Percentiles rank a stretch among this genome's conserved stretches.
phyloP scores from a whole-genome alignment of 2,329 filamentous ascomycete genomes.

The Cladosporium cucumerinum region DNA sequence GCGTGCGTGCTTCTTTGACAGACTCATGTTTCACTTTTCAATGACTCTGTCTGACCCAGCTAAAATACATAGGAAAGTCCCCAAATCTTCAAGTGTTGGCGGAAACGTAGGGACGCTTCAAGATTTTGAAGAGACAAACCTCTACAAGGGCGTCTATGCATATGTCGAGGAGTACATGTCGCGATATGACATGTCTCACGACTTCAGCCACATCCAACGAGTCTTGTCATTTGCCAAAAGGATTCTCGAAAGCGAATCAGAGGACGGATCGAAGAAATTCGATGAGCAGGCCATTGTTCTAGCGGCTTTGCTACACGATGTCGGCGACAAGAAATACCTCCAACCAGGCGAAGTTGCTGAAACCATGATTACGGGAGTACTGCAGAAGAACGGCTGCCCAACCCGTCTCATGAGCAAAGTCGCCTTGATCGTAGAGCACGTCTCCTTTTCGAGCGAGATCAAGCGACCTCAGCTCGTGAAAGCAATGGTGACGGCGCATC shows the following conservation, averaged over 20 bases:
- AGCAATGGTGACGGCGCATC: slow-evolving; percentile 61
- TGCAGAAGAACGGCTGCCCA: slow-evolving; percentile 56
- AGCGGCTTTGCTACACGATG: slow-evolving; percentile 69
- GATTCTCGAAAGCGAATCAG: slow-evolving; percentile 50
- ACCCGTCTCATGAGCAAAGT: slow-evolving; percentile 61
- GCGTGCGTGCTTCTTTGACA: slow-evolving; percentile 5
- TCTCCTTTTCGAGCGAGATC: slow-evolving; percentile 74
- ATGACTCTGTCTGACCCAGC: background rate
- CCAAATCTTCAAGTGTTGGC: background rate
- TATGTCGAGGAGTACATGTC: slow-evolving; percentile 72
- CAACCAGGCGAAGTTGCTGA: slow-evolving; percentile 49
- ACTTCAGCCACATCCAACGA: slow-evolving; percentile 78
- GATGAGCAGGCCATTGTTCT: slow-evolving; percentile 31
- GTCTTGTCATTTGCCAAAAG: slow-evolving; percentile 70
- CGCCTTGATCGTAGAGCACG: slow-evolving; percentile 69
- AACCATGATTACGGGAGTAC: slow-evolving; percentile 54
- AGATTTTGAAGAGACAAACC: slow-evolving; percentile 31
- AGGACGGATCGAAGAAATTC: slow-evolving; percentile 26
- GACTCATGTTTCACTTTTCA: background rate
- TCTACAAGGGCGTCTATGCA: slow-evolving; percentile 42
- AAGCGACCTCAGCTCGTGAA: slow-evolving; percentile 59
- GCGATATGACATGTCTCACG: slow-evolving; percentile 79
- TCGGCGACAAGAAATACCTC: slow-evolving; percentile 81
- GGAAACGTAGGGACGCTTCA: slow-evolving; percentile 1
- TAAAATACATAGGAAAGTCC: background rate